Conservation (phyloP, 2,329 filamentous ascomycete genomes). For the Penicillium fuscoglaucum region DNA sequence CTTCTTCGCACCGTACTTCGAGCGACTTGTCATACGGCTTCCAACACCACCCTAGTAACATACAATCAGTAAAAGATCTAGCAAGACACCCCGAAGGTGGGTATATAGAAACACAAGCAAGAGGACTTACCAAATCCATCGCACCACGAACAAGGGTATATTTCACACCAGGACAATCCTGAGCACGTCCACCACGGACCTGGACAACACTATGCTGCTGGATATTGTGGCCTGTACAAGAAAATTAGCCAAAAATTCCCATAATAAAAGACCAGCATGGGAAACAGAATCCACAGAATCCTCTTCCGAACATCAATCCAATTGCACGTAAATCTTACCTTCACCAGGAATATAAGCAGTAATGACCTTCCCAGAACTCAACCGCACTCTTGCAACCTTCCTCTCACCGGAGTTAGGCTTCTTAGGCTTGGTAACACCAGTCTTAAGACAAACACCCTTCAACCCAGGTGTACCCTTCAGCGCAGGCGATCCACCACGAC, state of each 20-base stretch:
- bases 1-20: constrained; percentile 99
- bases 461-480: constrained; percentile 74
- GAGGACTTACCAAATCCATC: constrained; percentile 77
- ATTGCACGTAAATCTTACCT: constrained; percentile 51
- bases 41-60: constrained; percentile 77
- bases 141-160: constrained; percentile 92
- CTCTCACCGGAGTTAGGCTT: constrained; percentile 98
- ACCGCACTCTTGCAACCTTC: constrained; percentile 87
- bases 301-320: constrained; percentile 16
- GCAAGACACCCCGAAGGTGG: background rate
- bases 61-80: constrained; percentile 26
- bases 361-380: constrained; percentile 82
- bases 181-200: constrained; percentile 85
- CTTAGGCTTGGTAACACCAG: constrained; percentile 92
- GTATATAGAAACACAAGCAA: background rate
- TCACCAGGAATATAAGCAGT: constrained; percentile 96
- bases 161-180: constrained; percentile 98
- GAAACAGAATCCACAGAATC: background rate
- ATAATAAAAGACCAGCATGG: background rate
- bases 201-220: constrained; percentile 98
- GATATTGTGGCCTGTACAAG: constrained; percentile 75
- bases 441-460: constrained; percentile 95
- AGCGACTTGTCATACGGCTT: constrained; percentile 78
- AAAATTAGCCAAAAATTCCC: constrained; percentile 5
- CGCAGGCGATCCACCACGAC: constrained; percentile 85